phyloP scores from a whole-genome alignment of 1,284 basidiomycete genomes.

The Cutaneotrichosporon sp. region DNA sequence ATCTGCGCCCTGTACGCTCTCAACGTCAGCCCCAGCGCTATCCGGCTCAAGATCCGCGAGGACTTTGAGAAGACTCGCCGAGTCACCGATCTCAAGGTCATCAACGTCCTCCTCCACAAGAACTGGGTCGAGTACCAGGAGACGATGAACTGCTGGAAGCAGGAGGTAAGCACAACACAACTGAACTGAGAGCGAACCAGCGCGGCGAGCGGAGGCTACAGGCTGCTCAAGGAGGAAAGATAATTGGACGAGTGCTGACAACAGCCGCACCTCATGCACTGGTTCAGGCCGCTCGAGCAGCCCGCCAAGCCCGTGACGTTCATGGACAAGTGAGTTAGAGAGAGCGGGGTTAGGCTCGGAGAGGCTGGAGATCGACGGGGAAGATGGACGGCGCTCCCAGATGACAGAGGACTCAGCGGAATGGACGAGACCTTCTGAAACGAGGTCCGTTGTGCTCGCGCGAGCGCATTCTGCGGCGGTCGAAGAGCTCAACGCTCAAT shows the following conservation, averaged over 20 bases:
- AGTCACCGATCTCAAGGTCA: slow-evolving; percentile 75
- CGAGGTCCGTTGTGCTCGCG: too few species aligned
- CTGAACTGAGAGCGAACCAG: not conserved
- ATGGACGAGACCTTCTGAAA: too few species aligned
- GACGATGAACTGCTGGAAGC: slow-evolving; percentile 92
- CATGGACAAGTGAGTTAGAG: slow-evolving; percentile 45
- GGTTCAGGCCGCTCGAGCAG: slow-evolving; percentile 53
- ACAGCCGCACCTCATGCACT: slow-evolving; percentile 53
- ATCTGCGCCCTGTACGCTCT: slow-evolving; percentile 82
- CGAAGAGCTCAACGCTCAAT: too few species aligned
- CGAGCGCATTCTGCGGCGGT: too few species aligned
- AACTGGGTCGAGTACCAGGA: slow-evolving; percentile 88
- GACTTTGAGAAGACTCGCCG: slow-evolving; percentile 84
- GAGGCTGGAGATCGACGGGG: not conserved
- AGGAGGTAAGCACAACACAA: slow-evolving; percentile 55
- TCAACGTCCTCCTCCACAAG: slow-evolving; percentile 88
- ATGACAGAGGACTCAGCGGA: too few species aligned
- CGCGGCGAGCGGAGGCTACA: not conserved
- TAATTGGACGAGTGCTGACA: not conserved
- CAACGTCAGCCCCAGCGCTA: slow-evolving; percentile 73
- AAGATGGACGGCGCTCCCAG: not conserved
- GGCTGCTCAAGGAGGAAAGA: not conserved
- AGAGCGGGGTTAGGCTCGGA: not conserved
- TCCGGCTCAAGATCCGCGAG: slow-evolving; percentile 80
- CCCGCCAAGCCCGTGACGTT: slow-evolving; percentile 50